These are phyloP conservation scores for Tetracladium setigerum DNA, from an alignment of 495 filamentous ascomycete species.

Conservation along the genomic window DNA sequence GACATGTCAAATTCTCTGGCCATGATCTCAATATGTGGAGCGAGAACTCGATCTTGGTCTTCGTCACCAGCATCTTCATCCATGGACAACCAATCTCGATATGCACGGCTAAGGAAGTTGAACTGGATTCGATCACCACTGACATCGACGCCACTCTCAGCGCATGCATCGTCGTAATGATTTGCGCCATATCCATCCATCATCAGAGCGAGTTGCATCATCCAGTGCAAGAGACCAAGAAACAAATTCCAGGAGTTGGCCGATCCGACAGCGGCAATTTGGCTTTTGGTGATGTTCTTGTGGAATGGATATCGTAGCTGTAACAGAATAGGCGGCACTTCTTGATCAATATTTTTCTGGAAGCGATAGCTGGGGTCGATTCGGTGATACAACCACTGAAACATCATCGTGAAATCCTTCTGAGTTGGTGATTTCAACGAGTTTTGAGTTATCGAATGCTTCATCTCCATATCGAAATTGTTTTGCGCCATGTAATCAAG, in stretches of 20 bases:
- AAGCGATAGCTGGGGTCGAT: conserved; percentile 92
- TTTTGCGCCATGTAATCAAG: conserved; percentile 83
- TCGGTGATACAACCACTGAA: conserved; percentile 93
- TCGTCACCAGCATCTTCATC: conserved; percentile 82
- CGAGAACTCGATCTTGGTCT: conserved; percentile 62
- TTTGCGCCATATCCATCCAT: conserved; percentile 68
- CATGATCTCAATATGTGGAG: conserved; percentile 85
- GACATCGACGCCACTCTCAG: conserved; percentile 79
- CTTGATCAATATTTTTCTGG: conserved; percentile 84
- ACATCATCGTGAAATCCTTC: conserved; percentile 95
- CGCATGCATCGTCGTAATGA: conserved; percentile 80
- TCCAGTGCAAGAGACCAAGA: conserved; percentile 91
- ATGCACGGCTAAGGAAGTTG: conserved; percentile 78
- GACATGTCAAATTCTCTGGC: conserved; percentile 76
- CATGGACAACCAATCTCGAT: conserved; percentile 86
- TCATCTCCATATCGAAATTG: conserved; percentile 97
- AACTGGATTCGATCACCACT: conserved; percentile 87
- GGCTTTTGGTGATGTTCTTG: conserved; percentile 87
- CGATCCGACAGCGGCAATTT: conserved; percentile 87
- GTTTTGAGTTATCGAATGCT: conserved; percentile 79
- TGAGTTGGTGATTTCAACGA: conserved; percentile 89
- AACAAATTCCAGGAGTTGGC: conserved; percentile 88
- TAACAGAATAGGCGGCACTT: conserved; percentile 85
- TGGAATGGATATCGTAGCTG: conserved; percentile 92
- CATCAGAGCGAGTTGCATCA: conserved; percentile 94